Base-by-base conservation (phyloP, 495 filamentous ascomycete species). In the Hypoxylon fragiforme region DNA sequence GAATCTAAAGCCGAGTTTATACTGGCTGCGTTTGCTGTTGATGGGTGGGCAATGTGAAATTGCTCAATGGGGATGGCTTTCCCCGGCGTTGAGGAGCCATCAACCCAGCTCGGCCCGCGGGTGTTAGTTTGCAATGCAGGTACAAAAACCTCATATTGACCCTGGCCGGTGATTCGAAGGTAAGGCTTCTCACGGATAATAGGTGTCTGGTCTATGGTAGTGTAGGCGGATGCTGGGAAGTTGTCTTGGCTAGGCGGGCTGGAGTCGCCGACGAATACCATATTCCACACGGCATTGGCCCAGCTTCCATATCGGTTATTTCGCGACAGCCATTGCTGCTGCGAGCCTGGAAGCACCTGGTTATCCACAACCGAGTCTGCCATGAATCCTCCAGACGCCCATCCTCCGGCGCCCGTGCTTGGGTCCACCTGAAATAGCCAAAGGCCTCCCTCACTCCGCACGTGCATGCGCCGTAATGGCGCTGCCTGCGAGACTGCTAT, bases 381-480 rank as follows among this genome's bases (percentile, higher is more conserved):
- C 63, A 68, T 61, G 32, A 63, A 68, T 2, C 65, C 65, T 16
- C 65, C 65, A 3, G 62, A 65, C n/a, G 65, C 65, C 65, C 65
- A 68, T 19, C 65, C 65, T 9, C 65, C 65, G 3, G 56, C 59
- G 13, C 65, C 65, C 7, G 65, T 68, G 1, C 38, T 54, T n/a
- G 63, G 65, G 16, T 68, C 65, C 11, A 68, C 65, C 39, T 68
- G 65, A 35, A 68, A 68, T 22, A 68, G 19, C 65, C 65, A 68
- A 16, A 68, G 56, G 24, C 65, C 65, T 8, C 51, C 51, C 0
- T 63, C 42, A 34, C 65, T 68, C 19, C 44, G 41, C 18, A 68
- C 42, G 40, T 68, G 65, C 56, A 68, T 50, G 7, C 65, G 59
- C 0, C 65, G 59, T 2, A 68, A 24, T 7, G 65, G 65, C 1